Conservation (phyloP, 2,329 filamentous ascomycete genomes). For the Beauveria caledonica region DNA sequence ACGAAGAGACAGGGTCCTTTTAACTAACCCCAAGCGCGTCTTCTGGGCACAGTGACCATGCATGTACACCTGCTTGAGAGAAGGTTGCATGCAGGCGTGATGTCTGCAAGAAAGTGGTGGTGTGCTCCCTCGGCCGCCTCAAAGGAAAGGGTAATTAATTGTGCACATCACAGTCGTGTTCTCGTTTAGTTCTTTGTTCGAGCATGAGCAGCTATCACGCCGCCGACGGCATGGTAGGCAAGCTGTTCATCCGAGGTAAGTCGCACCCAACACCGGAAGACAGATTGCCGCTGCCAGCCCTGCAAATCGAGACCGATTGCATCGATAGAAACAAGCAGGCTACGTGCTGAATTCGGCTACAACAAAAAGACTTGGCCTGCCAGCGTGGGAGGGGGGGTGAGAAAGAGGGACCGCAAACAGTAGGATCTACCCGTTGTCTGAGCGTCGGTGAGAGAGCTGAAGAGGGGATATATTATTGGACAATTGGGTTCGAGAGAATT, state of each 20-base stretch:
- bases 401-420: background rate
- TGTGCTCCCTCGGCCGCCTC: background rate
- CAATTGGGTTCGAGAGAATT: background rate
- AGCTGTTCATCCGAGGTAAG: constrained; percentile 4
- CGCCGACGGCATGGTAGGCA: background rate
- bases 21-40: background rate
- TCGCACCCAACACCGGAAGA: background rate
- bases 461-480: background rate
- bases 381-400: background rate
- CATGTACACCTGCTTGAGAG: background rate
- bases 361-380: background rate
- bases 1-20: background rate
- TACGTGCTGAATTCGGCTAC: background rate
- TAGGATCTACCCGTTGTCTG: background rate
- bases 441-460: background rate
- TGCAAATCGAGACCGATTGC: background rate
- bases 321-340: background rate
- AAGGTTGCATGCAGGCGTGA: background rate
- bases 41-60: background rate
- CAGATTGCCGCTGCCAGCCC: constrained; percentile 1
- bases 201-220: background rate
- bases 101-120: background rate
- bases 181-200: background rate
- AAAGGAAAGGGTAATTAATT: background rate
- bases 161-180: background rate